These are phyloP conservation scores for Laetiporus sulphureus DNA, from an alignment of 1,284 basidiomycete genomes.

Conservation along the genomic window DNA sequence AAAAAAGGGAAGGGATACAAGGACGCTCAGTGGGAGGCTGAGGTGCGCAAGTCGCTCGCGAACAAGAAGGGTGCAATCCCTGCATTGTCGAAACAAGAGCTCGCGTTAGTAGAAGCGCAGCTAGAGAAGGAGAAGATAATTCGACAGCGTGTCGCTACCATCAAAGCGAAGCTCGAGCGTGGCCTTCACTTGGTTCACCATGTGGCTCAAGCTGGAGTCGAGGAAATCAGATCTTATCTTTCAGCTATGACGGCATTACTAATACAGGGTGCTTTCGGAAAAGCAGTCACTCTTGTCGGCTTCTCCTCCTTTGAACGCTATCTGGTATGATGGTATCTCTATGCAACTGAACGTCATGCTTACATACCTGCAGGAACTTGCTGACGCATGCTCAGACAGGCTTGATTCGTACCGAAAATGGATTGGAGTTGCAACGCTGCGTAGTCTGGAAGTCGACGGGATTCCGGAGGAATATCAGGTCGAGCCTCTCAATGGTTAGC, in stretches of 20 bases:
- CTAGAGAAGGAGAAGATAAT: constrained; percentile 70
- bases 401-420: constrained; percentile 63
- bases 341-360: no score
- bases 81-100: constrained; percentile 78
- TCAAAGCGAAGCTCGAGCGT: constrained; percentile 53
- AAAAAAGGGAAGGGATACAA: constrained; percentile 84
- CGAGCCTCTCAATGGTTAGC: constrained; percentile 63
- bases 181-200: constrained; percentile 65
- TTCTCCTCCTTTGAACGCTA: constrained; percentile 67
- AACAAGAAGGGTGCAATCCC: constrained; percentile 52
- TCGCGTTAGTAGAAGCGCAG: constrained; percentile 74
- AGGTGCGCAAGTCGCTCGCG: constrained; percentile 80
- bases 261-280: constrained; percentile 56
- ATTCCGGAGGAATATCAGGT: constrained; percentile 70
- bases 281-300: constrained; percentile 54
- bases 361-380: constrained; percentile 49
- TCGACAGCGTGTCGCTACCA: constrained; percentile 48
- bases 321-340: constrained; percentile 42
- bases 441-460: constrained; percentile 58
- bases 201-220: constrained; percentile 53
- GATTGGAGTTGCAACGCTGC: constrained; percentile 76
- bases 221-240: constrained; percentile 52
- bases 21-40: constrained; percentile 89
- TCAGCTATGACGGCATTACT: constrained; percentile 54
- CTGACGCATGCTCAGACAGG: constrained; percentile 62